These are phyloP conservation scores for Aspergillus campestris DNA, from an alignment of 495 filamentous ascomycete genomes.

Conservation along the genomic window DNA sequence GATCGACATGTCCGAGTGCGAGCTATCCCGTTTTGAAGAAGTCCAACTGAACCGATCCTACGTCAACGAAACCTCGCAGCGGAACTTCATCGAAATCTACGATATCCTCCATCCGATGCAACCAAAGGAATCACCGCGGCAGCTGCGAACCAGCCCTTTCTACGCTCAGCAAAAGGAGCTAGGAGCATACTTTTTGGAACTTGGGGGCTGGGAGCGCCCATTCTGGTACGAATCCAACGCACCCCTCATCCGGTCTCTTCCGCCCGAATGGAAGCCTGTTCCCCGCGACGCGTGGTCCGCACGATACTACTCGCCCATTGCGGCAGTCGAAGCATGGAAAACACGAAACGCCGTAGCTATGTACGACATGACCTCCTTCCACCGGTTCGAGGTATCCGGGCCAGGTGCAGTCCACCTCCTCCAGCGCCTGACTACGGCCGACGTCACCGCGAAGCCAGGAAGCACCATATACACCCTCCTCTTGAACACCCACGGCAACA, in stretches of 20 bases:
- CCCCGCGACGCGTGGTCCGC: slow-evolving; percentile 40
- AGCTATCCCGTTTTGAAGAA: slow-evolving; percentile 43
- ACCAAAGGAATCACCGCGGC: slow-evolving; percentile 37
- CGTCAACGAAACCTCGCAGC: slow-evolving; percentile 37
- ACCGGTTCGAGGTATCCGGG: slow-evolving; percentile 38
- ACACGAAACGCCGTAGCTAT: slow-evolving; percentile 44
- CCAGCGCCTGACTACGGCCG: slow-evolving; percentile 35
- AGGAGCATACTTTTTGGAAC: slow-evolving; percentile 41
- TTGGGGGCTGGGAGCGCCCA: slow-evolving; percentile 43
- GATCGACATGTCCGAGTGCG: slow-evolving; percentile 40
- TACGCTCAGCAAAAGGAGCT: slow-evolving; percentile 35
- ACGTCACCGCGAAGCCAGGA: slow-evolving; percentile 28
- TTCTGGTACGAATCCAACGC: slow-evolving; percentile 44
- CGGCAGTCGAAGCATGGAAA: slow-evolving; percentile 44
- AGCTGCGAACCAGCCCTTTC: slow-evolving; percentile 40
- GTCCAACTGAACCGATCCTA: slow-evolving; percentile 36
- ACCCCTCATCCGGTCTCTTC: slow-evolving; percentile 30
- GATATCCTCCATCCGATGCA: slow-evolving; percentile 44
- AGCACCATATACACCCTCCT: slow-evolving; percentile 37
- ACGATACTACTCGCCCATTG: slow-evolving; percentile 38
- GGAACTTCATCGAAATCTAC: slow-evolving; percentile 46
- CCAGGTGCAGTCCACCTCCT: slow-evolving; percentile 37
- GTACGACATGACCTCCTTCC: slow-evolving; percentile 47
- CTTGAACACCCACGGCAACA: slow-evolving; percentile 31
- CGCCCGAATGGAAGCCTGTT: slow-evolving; percentile 33